Percentiles rank a stretch among this genome's conserved stretches.
Evolutionary conservation across 176 grass and related monocot genomes (phyloP).

Genomic region (Areca catechu): DNA sequence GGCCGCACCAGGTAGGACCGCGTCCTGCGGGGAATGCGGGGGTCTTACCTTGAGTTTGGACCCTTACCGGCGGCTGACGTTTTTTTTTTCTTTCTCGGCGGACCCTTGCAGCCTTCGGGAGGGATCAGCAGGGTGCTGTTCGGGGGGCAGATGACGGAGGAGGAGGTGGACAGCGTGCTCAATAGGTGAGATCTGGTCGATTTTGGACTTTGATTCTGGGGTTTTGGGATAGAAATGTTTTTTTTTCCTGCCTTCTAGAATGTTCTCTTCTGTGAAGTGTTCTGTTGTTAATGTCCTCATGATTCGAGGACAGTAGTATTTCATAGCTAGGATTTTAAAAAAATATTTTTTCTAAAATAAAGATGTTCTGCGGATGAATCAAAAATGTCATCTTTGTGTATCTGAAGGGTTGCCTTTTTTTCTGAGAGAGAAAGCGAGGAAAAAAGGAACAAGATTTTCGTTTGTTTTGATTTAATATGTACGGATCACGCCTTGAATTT

Average conservation of each 20-base stretch:
- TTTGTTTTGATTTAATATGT: too few relatives aligned
- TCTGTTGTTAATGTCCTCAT: too few relatives aligned
- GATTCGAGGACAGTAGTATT: too few relatives aligned
- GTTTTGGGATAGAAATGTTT: neutral
- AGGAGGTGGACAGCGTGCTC: constrained; percentile 79
- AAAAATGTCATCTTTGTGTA: too few relatives aligned
- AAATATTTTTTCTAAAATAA: too few relatives aligned
- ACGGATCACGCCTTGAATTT: too few relatives aligned
- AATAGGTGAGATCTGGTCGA: constrained; percentile 59
- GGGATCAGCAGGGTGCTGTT: constrained; percentile 86
- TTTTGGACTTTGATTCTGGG: neutral
- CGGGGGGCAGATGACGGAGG: constrained; percentile 89
- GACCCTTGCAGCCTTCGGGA: constrained; percentile 61
- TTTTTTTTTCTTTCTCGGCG: neutral
- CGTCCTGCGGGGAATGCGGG: neutral
- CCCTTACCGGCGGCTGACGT: constrained; percentile 3
- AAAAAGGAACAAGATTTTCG: too few relatives aligned
- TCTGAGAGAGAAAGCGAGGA: too few relatives aligned
- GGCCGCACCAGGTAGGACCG: constrained; percentile 46
- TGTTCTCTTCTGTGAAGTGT: too few relatives aligned
- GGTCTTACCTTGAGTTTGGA: neutral
- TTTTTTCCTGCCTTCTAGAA: neutral
- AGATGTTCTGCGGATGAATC: too few relatives aligned
- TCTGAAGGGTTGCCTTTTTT: too few relatives aligned
- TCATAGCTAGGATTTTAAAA: too few relatives aligned